A percentile compares a stretch with the other conserved stretches of the same genome.
These are phyloP conservation scores for Xylariales sp. DNA, from an alignment of 2,329 filamentous ascomycete genomes.

Conservation along the genomic window DNA sequence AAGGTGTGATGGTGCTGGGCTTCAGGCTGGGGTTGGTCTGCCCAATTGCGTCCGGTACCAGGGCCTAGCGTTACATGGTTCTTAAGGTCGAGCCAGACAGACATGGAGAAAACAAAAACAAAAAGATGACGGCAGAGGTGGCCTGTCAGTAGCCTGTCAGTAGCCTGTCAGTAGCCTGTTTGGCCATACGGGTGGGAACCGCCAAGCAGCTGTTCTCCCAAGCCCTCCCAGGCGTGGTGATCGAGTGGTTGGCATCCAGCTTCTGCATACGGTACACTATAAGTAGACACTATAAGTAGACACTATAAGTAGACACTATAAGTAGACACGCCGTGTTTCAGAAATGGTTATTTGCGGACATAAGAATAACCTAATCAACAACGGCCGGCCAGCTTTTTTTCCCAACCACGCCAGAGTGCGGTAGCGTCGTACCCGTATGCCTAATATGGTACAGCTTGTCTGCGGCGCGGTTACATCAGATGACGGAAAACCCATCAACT, in stretches of 20 bases:
- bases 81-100: slow-evolving; percentile 10
- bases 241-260: slow-evolving; percentile 5
- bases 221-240: slow-evolving; percentile 12
- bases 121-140: slow-evolving; percentile 33
- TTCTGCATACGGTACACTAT: no score
- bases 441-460: slow-evolving; percentile 4
- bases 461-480: slow-evolving; percentile 32
- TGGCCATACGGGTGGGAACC: slow-evolving; percentile 29
- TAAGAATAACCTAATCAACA: slow-evolving; percentile 22
- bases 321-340: slow-evolving; percentile 31
- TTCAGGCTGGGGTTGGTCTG: slow-evolving; percentile 17
- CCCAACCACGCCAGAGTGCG: background rate
- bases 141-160: slow-evolving; percentile 9
- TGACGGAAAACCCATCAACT: slow-evolving; percentile 18
- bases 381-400: slow-evolving; percentile 1
- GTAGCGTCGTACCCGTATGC: slow-evolving; percentile 17
- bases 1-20: slow-evolving; percentile 26
- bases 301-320: slow-evolving; percentile 4
- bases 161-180: slow-evolving; percentile 19
- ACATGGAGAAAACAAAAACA: slow-evolving; percentile 13
- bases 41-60: slow-evolving; percentile 31
- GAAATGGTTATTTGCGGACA: slow-evolving; percentile 33
- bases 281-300: background rate
- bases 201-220: slow-evolving; percentile 19
- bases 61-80: slow-evolving; percentile 31